These are phyloP conservation scores for Cordyceps sp. DNA, from an alignment of 2,329 filamentous ascomycete genomes.

Conservation along the genomic window DNA sequence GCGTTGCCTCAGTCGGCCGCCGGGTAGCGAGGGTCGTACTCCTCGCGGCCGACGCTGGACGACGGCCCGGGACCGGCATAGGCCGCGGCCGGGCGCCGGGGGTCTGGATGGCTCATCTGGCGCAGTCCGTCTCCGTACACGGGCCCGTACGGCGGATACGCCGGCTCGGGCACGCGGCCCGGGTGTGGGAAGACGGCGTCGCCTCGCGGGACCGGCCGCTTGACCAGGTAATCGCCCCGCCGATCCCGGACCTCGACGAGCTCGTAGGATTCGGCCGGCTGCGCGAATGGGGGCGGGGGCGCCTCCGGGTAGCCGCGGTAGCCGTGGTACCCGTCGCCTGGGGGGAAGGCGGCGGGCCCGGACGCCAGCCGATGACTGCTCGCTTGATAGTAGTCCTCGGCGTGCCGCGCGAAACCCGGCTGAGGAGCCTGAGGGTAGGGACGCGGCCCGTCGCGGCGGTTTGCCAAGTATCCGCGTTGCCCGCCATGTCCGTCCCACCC, in stretches of 20 bases:
- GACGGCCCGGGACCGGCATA: background rate
- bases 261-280: constrained; percentile 20
- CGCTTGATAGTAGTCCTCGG: too few species aligned
- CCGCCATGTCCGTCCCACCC: too few species aligned
- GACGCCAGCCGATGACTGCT: background rate
- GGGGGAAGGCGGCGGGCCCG: background rate
- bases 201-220: constrained; percentile 20
- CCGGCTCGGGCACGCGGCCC: constrained; percentile 3
- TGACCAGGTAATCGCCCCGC: constrained; percentile 28
- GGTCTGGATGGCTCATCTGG: too few species aligned
- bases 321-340: constrained; percentile 2
- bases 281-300: too few species aligned
- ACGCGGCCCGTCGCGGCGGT: too few species aligned
- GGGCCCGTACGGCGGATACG: constrained; percentile 3
- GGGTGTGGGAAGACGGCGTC: constrained; percentile 11
- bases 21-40: constrained; percentile 27
- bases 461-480: too few species aligned
- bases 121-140: background rate
- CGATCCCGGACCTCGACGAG: constrained; percentile 27
- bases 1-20: constrained; percentile 4
- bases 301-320: constrained; percentile 4
- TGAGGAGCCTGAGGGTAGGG: too few species aligned
- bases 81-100: background rate
- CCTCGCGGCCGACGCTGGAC: constrained; percentile 12
- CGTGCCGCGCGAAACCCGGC: background rate